Conservation (phyloP, 108 stramenopile genomes). For the Craspedostauros australis region DNA sequence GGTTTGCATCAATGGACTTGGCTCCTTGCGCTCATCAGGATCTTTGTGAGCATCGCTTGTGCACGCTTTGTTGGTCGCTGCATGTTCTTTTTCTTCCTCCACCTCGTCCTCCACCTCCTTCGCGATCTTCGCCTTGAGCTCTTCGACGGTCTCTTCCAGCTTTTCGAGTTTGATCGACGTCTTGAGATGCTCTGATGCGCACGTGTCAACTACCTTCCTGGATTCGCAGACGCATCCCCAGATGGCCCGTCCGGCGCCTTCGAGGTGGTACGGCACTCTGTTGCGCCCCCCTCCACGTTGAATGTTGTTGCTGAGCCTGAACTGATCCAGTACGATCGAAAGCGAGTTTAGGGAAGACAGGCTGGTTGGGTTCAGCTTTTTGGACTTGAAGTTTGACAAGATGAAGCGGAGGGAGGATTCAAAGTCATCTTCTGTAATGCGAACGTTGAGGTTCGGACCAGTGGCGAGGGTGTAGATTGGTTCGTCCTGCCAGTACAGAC, state of each 20-base stretch:
- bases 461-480: slow-evolving; percentile 70
- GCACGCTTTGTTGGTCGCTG: slow-evolving; percentile 3
- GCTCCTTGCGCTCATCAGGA: slow-evolving; percentile 1
- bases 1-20: slow-evolving; percentile 2
- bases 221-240: slow-evolving; percentile 87
- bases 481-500: slow-evolving; percentile 73
- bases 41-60: neutral
- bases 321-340: slow-evolving; percentile 58
- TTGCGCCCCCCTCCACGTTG: neutral
- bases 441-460: slow-evolving; percentile 63
- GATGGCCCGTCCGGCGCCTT: slow-evolving; percentile 71
- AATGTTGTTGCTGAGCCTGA: slow-evolving; percentile 12
- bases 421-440: slow-evolving; percentile 52
- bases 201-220: slow-evolving; percentile 68
- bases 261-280: slow-evolving; percentile 26
- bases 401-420: slow-evolving; percentile 77
- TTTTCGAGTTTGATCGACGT: slow-evolving; percentile 51
- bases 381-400: slow-evolving; percentile 81
- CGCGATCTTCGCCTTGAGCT: slow-evolving; percentile 31
- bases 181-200: slow-evolving; percentile 43
- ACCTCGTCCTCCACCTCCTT: slow-evolving; percentile 14
- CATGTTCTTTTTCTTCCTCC: slow-evolving; percentile 12
- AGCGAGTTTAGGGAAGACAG: slow-evolving; percentile 69
- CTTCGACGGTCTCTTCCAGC: slow-evolving; percentile 37
- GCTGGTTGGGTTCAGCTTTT: slow-evolving; percentile 60